Evolutionary conservation across 1,139 yeast genomes (phyloP), one percentile per base, ranked within the genome.

Genomic region (Blastobotrys apis): DNA sequence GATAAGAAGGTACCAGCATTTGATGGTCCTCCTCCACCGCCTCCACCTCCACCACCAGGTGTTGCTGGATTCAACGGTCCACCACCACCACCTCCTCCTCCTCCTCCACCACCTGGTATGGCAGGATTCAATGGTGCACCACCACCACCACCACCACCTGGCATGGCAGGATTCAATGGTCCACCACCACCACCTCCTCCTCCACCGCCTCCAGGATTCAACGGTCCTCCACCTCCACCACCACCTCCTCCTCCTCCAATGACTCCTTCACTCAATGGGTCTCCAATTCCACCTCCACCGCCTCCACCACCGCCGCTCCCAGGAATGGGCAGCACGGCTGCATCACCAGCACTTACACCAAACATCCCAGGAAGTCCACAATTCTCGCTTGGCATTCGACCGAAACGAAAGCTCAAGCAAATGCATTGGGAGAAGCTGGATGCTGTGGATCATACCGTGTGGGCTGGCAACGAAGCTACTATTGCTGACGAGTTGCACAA

Each of bases 371-470:
- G 47, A 15, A 48, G 49, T 16, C 49, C 60, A 3, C 55, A 50
- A 32, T 56, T 51, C 45, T 47, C 49, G 16, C 26, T 53, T 26
- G 52, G 55, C 6, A 48, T 57, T 25, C 69, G 82, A 44, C 84
- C 94, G 3, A 75, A 75, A 45, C 68, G 76, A 15, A 82, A 80
- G 52, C 71, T 92, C 56, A 92, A 90, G 62, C 97, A 90, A 59
- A 81, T 92, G 73, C 98, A 92, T 61, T 92, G 97, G 97, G 95
- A 90, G 54, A 84, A 79, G 59, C 71, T 92, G 37, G 72, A 73
- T 39, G 59, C 67, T 29, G 80, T 86, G 37, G 77, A 80, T 36
- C 75, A 80, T 36, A 90, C 97, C 0, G 77, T 92, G 44, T 92
- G 98, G 98, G 73, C 73, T 23, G 73, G 73, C 38, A 68, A 65